A percentile compares a stretch with the other conserved stretches of the same genome.
Conservation (phyloP, 257 asterid genomes). For the Salvia miltiorrhiza region DNA sequence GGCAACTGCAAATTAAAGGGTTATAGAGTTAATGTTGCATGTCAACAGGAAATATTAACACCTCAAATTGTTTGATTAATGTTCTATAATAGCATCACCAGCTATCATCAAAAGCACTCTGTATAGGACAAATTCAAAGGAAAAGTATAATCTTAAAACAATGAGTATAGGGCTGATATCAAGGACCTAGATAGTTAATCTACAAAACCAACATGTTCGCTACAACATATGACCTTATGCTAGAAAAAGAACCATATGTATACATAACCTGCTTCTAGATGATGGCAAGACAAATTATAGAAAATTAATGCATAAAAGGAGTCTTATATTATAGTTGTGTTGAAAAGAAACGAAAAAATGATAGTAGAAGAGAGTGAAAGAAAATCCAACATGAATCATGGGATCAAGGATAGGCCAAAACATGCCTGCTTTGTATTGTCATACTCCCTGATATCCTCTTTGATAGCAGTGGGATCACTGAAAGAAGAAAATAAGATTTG, state of each 20-base stretch:
- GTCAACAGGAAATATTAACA: neutral
- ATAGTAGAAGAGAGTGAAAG: neutral
- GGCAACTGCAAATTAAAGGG: neutral
- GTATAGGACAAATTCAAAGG: neutral
- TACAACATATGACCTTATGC: neutral
- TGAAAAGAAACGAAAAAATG: neutral
- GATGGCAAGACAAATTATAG: neutral
- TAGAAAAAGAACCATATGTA: neutral
- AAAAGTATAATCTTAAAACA: neutral
- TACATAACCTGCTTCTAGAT: neutral
- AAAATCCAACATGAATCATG: slow-evolving; percentile 1
- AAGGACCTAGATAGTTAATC: neutral
- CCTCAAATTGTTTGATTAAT: neutral
- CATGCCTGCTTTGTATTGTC: slow-evolving; percentile 61
- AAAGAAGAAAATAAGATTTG: slow-evolving; percentile 19
- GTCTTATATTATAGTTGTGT: neutral
- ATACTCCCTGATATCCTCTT: slow-evolving; percentile 33
- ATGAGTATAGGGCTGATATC: neutral
- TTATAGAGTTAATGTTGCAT: neutral
- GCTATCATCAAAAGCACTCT: neutral
- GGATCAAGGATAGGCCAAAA: slow-evolving; percentile 22
- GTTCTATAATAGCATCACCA: neutral
- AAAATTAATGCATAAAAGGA: neutral
- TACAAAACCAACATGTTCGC: neutral
- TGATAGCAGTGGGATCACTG: slow-evolving; percentile 36